Base-by-base conservation (phyloP, 257 asterid genomes). In the Haberlea rhodopensis region DNA sequence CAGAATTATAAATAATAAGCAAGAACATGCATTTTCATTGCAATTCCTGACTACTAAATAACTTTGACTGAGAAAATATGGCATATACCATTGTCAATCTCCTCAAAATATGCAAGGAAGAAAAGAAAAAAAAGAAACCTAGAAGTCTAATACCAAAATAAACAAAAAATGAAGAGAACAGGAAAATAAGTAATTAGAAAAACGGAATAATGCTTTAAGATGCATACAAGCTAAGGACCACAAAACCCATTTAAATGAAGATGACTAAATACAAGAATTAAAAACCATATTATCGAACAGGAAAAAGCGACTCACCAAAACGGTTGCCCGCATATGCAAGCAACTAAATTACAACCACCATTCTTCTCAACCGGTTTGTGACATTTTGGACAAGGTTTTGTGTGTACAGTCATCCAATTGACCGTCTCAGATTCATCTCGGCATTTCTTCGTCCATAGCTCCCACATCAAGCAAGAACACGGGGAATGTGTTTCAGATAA, bases 361-460 rank as follows among this genome's bases (percentile, higher is more conserved):
- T 85, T 87, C 80, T 90, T 90, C 85, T 90, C 92, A 46, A 90
- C 97, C 22, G 96, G 92, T 68, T 90, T 90, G 79, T 79, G 92
- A 75, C 97, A 90, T 80, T 90, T 87, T 0, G 97, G 97, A 61
- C 97, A 90, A 78, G 90, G 87, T 73, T 87, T 85, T 4, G 97
- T 90, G 64, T 90, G 87, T 56, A 81, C 96, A 3, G 97, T 84
- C 63, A 90, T 84, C 96, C 96, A 90, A 68, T 87, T 90, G 61
- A 90, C 97, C 5, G 97, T 85, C 79, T 90, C 97, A 8, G 97
- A 90, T 67, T 90, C 97, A 65, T 90, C 97, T 51, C 74, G 87
- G 69, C 96, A 90, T 73, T 90, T 90, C 82, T 87, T 90, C 6
- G 79, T 71, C 97, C 97, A 90, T 27, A 87, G 76, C 76, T 79